Evolutionary conservation across 2,329 filamentous ascomycete species (phyloP), one percentile per base, ranked within the genome.

Genomic region (Phialophora verrucosa): DNA sequence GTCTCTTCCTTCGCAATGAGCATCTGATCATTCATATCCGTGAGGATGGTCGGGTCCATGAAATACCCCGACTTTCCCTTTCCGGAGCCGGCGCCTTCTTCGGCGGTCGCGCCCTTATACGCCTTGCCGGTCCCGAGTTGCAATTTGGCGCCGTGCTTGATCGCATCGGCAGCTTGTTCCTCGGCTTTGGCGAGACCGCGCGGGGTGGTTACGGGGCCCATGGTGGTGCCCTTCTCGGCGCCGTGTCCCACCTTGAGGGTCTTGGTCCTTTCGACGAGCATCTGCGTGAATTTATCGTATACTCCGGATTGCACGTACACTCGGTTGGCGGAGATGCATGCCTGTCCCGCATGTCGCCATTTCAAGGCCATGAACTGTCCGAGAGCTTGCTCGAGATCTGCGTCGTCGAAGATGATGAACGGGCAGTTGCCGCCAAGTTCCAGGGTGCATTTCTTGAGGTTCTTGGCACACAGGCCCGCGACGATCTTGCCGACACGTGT

Each of bases 11-110:
- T 78, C 1, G 80, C 81, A 44, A 85, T 81, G 32, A 80, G 70
- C 87, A 90, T 90, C 1, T 87, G 81, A 10, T 81, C 77, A 6
- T 81, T 87, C 68, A 88, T 85, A 4, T 84, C 83, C 0, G 83
- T 83, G 49, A 91, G 83, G 63, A 91, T 84, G 0, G 88, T 91
- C 1, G 87, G 88, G 74, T 89, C 83, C 76, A 91, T 90, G 80
- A 90, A 92, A 77, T 89, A 91, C 2, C 88, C 87, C 0, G 80
- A 79, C 12, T 81, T 77, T 27, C 75, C 75, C 51, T 73, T 71
- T 12, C 71, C 71, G 20, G 38, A 20, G 69, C 84, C 84, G 66
- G 86, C 85, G 64, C 83, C 83, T n/a, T 83, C 83, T 1, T 80
- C 82, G 11, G 80, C 75, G 11, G 79, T 76, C 0, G 78, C 74